phyloP scores from a whole-genome alignment of 192 early-diverging fungal genomes.

The Powellomyces hirtus region DNA sequence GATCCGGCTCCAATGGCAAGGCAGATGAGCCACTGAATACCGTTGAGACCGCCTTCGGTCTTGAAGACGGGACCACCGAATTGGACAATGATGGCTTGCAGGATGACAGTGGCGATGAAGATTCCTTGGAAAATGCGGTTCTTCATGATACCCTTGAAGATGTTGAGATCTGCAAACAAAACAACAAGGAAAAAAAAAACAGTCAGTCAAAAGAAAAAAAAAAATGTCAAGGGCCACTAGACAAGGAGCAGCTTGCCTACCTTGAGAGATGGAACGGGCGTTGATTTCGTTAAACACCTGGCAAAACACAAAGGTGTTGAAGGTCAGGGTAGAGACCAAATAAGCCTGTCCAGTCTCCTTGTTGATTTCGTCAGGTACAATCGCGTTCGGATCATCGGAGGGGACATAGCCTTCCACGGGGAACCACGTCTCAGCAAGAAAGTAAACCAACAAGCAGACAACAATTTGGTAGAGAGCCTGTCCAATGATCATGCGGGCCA shows the following conservation, averaged over 20 bases:
- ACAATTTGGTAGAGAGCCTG: conserved; percentile 88
- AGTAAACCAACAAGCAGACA: conserved; percentile 58
- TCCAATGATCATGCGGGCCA: conserved; percentile 91
- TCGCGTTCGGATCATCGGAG: not conserved
- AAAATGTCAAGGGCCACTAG: too few species aligned
- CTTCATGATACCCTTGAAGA: conserved; percentile 73
- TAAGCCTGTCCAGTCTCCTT: conserved; percentile 17
- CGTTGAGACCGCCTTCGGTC: conserved; percentile 57
- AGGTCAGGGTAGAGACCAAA: conserved; percentile 66
- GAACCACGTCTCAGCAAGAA: conserved; percentile 3
- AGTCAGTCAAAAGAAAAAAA: too few species aligned
- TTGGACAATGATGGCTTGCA: conserved; percentile 86
- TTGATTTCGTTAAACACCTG: conserved; percentile 97
- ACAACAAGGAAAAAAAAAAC: conserved; percentile 37
- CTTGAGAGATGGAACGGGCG: conserved; percentile 76
- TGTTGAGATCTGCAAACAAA: conserved; percentile 65
- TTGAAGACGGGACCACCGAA: conserved; percentile 89
- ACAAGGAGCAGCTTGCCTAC: conserved; percentile 20
- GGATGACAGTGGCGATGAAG: conserved; percentile 66
- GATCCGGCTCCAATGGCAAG: conserved; percentile 75
- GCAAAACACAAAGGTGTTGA: conserved; percentile 92
- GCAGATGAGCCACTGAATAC: conserved; percentile 79
- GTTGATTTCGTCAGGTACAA: conserved; percentile 14
- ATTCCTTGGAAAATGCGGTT: conserved; percentile 85
- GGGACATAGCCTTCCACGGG: not conserved